phyloP scores from a whole-genome alignment of 176 grass and related monocot species.

The Panicum miliaceum region DNA sequence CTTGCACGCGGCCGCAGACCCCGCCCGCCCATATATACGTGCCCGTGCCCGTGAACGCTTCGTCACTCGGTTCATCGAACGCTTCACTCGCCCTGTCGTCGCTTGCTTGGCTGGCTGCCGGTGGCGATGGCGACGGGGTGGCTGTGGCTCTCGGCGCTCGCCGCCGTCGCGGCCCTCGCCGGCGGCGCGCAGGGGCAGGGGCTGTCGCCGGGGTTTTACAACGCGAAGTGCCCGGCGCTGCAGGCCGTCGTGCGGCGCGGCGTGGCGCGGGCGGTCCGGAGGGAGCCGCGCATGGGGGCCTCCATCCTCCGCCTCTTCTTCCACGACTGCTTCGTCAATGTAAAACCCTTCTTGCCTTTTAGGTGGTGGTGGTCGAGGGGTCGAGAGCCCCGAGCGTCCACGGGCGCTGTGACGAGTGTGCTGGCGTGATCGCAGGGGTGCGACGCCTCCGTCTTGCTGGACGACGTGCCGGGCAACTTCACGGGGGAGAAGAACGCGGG shows the following conservation, averaged over 20 bases:
- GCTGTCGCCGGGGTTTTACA: slow-evolving; percentile 60
- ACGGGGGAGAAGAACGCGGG: slow-evolving; percentile 69
- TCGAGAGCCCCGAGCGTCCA: too few relatives aligned
- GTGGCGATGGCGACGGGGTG: neutral
- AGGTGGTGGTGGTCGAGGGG: too few relatives aligned
- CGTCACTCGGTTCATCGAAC: neutral
- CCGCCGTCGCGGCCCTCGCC: neutral
- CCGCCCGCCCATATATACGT: slow-evolving; percentile 21
- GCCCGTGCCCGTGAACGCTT: neutral
- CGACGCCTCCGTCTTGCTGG: slow-evolving; percentile 75
- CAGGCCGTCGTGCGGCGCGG: slow-evolving; percentile 48
- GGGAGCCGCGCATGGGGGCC: slow-evolving; percentile 72
- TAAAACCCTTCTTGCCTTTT: neutral
- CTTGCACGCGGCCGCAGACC: neutral
- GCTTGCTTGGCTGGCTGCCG: neutral
- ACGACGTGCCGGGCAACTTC: slow-evolving; percentile 61
- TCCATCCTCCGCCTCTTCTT: slow-evolving; percentile 77
- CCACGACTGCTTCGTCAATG: slow-evolving; percentile 91
- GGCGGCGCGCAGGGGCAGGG: slow-evolving; percentile 29
- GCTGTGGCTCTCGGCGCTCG: neutral
- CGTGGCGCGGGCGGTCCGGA: slow-evolving; percentile 54
- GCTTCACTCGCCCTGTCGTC: neutral
- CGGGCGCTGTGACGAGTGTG: too few relatives aligned
- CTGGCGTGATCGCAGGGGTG: slow-evolving; percentile 54
- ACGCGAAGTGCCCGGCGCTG: slow-evolving; percentile 54